Evolutionary conservation across 257 asterid species (phyloP).

Genomic region (Primulina tabacum): DNA sequence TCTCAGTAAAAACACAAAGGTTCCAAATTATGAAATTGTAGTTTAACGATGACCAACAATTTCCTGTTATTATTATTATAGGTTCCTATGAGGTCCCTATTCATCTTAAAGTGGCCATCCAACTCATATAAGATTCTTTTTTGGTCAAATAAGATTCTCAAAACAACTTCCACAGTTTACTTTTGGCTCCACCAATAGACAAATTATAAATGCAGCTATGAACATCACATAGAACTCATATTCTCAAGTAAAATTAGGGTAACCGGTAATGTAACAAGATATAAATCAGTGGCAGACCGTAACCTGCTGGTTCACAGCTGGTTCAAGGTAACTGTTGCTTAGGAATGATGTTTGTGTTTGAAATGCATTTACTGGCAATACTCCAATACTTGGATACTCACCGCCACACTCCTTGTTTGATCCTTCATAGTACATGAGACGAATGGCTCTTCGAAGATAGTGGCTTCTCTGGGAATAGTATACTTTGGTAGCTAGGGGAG

Average conservation of each 20-base stretch:
- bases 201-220: slow-evolving; percentile 2
- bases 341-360: slow-evolving; percentile 37
- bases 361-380: slow-evolving; percentile 36
- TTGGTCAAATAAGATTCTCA: slow-evolving; percentile 10
- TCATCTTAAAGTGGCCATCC: slow-evolving; percentile 25
- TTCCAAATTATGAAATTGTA: neutral
- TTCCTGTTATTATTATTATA: slow-evolving; percentile 9
- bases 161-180: neutral
- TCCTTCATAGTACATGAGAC: slow-evolving; percentile 52
- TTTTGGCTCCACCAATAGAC: slow-evolving; percentile 18
- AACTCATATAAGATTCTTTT: slow-evolving; percentile 8
- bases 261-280: slow-evolving; percentile 15
- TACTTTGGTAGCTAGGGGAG: slow-evolving; percentile 85
- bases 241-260: slow-evolving; percentile 1
- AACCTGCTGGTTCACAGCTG: slow-evolving; percentile 48
- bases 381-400: slow-evolving; percentile 34
- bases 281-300: slow-evolving; percentile 30
- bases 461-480: slow-evolving; percentile 70
- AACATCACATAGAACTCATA: neutral
- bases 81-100: slow-evolving; percentile 28
- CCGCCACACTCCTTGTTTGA: slow-evolving; percentile 37
- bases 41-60: neutral
- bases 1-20: neutral
- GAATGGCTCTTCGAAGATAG: slow-evolving; percentile 58
- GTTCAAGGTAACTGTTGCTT: slow-evolving; percentile 37